Evolutionary conservation across 106 monocot species (phyloP).

Genomic region (Narthecium ossifragum): DNA sequence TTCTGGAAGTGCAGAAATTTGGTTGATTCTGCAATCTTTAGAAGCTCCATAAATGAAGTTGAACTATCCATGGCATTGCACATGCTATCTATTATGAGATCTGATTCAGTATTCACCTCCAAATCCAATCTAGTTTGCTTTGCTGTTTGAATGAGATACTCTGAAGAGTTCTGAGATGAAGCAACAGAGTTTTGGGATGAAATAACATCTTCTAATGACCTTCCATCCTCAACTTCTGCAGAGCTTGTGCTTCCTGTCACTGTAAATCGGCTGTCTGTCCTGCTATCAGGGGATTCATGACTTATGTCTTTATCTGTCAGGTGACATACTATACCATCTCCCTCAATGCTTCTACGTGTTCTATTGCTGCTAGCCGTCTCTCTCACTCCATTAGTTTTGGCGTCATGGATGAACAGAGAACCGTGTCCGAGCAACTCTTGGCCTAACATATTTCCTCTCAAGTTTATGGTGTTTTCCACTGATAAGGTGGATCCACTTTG

Average conservation of each 20-base stretch:
- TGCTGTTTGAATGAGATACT: conserved; percentile 13
- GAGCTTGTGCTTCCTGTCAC: neutral
- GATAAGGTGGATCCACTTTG: neutral
- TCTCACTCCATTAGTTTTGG: conserved; percentile 2
- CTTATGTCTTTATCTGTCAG: neutral
- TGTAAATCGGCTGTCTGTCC: neutral
- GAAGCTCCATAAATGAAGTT: conserved; percentile 20
- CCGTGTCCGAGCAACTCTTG: conserved; percentile 3
- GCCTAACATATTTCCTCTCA: neutral
- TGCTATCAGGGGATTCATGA: neutral
- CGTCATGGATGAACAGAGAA: conserved; percentile 4
- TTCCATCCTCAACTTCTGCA: conserved; percentile 15
- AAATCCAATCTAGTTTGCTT: conserved; percentile 9
- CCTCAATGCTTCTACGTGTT: neutral
- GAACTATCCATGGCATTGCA: conserved; percentile 6
- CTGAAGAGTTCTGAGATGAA: conserved; percentile 42
- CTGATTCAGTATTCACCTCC: conserved; percentile 5
- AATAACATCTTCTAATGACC: conserved; percentile 18
- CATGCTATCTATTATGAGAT: neutral
- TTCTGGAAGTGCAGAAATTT: conserved; percentile 1
- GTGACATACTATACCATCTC: neutral
- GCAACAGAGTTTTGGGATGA: conserved; percentile 36
- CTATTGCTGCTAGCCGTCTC: conserved; percentile 11
- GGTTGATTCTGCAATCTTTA: conserved; percentile 13
- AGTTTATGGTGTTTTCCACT: neutral